phyloP scores from a whole-genome alignment of 768 basidiomycete species.

The Rhizopogon sp. region DNA sequence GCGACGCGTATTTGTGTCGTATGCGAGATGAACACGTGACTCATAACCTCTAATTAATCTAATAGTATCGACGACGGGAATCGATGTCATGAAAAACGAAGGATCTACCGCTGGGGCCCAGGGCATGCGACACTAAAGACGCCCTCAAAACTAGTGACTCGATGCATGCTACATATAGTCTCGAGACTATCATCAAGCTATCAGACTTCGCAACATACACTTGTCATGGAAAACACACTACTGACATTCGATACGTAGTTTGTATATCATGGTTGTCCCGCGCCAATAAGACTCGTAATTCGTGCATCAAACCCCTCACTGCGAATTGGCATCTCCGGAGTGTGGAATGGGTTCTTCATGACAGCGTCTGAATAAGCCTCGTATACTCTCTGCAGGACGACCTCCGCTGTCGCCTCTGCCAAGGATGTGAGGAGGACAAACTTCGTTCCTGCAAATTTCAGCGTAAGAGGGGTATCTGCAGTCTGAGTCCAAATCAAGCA shows the following conservation, averaged over 20 bases:
- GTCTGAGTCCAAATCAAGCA: constrained; percentile 23
- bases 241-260: not conserved
- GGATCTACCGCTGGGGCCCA: too few species aligned
- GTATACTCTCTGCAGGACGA: constrained; percentile 80
- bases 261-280: constrained; percentile 17
- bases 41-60: not conserved
- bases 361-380: constrained; percentile 92
- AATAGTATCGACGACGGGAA: too few species aligned
- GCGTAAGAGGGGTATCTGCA: not conserved
- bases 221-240: not conserved
- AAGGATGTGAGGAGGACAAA: constrained; percentile 89
- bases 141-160: not conserved
- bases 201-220: not conserved
- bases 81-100: too few species aligned
- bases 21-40: constrained; percentile 16
- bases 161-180: not conserved
- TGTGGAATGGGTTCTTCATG: constrained; percentile 99
- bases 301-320: constrained; percentile 82
- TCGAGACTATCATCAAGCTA: constrained; percentile 1
- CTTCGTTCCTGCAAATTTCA: constrained; percentile 68
- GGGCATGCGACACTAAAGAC: too few species aligned
- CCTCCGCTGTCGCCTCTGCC: constrained; percentile 63
- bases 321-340: constrained; percentile 98
- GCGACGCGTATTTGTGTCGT: constrained; percentile 12
- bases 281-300: constrained; percentile 56